Conservation (phyloP, 2,329 filamentous ascomycete species). For the Talaromyces sp. region DNA sequence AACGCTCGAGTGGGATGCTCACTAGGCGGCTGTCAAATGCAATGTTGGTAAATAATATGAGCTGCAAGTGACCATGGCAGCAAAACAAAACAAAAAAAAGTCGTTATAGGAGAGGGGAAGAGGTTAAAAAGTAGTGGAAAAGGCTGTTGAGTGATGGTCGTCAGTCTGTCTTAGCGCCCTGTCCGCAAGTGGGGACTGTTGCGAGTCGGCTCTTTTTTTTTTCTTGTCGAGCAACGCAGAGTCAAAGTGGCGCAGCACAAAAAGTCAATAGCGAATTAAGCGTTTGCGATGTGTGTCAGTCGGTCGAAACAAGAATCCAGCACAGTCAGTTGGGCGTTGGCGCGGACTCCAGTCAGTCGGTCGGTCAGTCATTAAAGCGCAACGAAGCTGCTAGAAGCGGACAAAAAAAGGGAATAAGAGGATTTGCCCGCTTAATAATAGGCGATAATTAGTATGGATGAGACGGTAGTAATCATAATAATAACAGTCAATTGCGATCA, state of each 20-base stretch:
- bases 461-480: not conserved
- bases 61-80: not conserved
- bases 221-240: not conserved
- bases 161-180: not conserved
- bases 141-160: not conserved
- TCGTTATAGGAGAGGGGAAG: not conserved
- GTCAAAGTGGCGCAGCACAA: not conserved
- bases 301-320: not conserved
- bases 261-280: not conserved
- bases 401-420: not conserved
- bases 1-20: not conserved
- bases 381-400: not conserved
- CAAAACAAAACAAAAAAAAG: not conserved
- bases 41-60: not conserved
- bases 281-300: not conserved
- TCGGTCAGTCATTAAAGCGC: not conserved
- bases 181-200: not conserved
- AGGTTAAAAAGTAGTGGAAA: not conserved
- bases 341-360: too few relatives aligned
- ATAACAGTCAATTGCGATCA: not conserved
- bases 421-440: not conserved
- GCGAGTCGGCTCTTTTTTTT: not conserved
- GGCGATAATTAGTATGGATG: not conserved
- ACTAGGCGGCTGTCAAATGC: not conserved
- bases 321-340: not conserved